Conservation (phyloP, 495 filamentous ascomycete genomes). For the Aspergillus nidulans region DNA sequence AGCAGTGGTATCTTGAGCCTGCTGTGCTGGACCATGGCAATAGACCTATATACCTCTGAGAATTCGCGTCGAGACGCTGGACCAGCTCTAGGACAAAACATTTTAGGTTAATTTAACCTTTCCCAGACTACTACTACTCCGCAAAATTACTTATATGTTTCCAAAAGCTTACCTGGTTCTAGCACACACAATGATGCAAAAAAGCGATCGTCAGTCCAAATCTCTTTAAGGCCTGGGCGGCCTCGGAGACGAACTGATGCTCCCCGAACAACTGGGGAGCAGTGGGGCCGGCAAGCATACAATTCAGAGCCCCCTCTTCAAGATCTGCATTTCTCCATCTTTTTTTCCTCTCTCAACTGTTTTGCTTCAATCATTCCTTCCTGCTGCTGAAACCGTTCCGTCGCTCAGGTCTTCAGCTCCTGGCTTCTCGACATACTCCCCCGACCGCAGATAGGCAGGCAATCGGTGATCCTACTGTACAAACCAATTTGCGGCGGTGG, state of each 20-base stretch:
- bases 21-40: no score
- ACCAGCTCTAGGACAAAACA: no score
- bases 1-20: no score
- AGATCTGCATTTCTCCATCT: constrained; percentile 12
- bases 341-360: neutral
- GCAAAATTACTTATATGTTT: neutral
- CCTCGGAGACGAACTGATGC: constrained; percentile 24
- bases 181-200: neutral
- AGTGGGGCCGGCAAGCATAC: constrained; percentile 26
- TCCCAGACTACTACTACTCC: neutral
- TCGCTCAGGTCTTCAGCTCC: neutral
- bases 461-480: constrained; percentile 2
- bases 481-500: neutral
- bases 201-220: neutral
- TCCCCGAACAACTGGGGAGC: constrained; percentile 27
- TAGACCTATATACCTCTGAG: no score
- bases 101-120: no score
- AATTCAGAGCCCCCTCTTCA: constrained; percentile 4
- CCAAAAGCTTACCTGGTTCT: neutral
- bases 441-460: neutral
- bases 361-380: neutral
- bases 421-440: neutral
- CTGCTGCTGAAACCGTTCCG: neutral
- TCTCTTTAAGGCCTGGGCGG: neutral
- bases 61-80: no score